Percentiles rank a stretch among this genome's conserved stretches.
phyloP scores from a whole-genome alignment of 108 stramenopile species.

The Asterionellopsis glacialis region DNA sequence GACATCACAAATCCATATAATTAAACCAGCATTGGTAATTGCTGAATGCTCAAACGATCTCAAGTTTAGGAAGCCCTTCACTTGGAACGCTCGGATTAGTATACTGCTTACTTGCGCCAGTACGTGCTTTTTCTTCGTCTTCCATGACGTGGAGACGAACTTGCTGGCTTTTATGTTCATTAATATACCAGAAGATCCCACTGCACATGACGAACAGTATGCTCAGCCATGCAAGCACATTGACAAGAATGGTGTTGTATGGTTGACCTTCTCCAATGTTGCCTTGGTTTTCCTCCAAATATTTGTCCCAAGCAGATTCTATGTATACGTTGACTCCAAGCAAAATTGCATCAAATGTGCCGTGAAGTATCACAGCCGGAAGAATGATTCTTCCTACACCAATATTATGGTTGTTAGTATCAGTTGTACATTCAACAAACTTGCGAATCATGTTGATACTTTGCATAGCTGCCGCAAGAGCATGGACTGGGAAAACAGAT shows the following conservation, averaged over 20 bases:
- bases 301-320: conserved; percentile 58
- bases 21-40: too few species aligned
- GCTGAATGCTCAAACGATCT: too few species aligned
- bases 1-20: too few species aligned
- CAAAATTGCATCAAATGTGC: conserved; percentile 79
- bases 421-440: conserved; percentile 60
- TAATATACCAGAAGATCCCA: conserved; percentile 64
- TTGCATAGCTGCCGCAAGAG: conserved; percentile 84
- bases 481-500: conserved; percentile 81
- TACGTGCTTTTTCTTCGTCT: conserved; percentile 27
- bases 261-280: conserved; percentile 45
- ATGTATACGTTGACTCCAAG: conserved; percentile 74
- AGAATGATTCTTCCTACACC: conserved; percentile 83
- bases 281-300: conserved; percentile 54
- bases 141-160: conserved; percentile 57
- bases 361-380: conserved; percentile 79
- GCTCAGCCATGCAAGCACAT: conserved; percentile 57
- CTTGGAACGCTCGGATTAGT: too few species aligned
- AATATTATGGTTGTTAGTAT: conserved; percentile 46
- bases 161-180: conserved; percentile 53
- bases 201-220: conserved; percentile 53
- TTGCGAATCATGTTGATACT: conserved; percentile 80
- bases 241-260: conserved; percentile 59
- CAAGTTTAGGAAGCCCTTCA: too few species aligned
- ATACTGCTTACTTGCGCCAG: too few species aligned